A percentile compares a stretch with the other conserved stretches of the same genome.
These are phyloP conservation scores for Leishmania martiniquensis DNA, from an alignment of 208 protist genomes.

Conservation along the genomic window DNA sequence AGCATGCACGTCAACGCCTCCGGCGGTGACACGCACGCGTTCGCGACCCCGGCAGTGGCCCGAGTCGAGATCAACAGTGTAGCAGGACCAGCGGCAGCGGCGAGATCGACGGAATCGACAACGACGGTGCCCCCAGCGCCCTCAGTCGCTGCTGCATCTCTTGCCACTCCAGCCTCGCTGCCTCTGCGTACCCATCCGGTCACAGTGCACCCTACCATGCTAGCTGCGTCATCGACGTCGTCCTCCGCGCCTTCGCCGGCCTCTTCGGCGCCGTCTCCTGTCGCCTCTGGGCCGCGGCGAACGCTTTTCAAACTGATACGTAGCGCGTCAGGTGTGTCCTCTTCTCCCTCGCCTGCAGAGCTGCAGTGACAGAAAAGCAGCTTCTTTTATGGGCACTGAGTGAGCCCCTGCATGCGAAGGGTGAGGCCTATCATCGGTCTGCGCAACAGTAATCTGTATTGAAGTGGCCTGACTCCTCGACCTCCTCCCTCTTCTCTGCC, in stretches of 20 bases:
- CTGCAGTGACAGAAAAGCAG: background rate
- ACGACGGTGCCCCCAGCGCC: background rate
- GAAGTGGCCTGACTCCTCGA: background rate
- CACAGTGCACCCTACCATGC: slow-evolving; percentile 1
- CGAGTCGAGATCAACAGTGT: background rate
- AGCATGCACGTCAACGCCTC: background rate
- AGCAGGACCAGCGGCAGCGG: background rate
- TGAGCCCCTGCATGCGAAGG: background rate
- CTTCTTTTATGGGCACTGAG: background rate
- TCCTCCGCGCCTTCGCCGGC: background rate
- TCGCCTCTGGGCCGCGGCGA: slow-evolving; percentile 11
- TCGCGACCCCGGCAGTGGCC: background rate
- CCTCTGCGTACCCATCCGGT: background rate
- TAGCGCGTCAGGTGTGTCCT: background rate
- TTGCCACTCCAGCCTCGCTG: background rate
- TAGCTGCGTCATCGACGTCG: slow-evolving; percentile 3
- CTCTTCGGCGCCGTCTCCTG: background rate
- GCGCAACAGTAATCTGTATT: background rate
- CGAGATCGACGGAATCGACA: background rate
- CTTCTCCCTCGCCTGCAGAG: background rate
- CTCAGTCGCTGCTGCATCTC: background rate
- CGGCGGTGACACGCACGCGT: background rate
- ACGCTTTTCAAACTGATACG: slow-evolving; percentile 26
- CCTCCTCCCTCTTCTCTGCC: background rate
- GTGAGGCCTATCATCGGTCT: background rate